A percentile compares a stretch with the other conserved stretches of the same genome.
phyloP scores from a whole-genome alignment of 495 filamentous ascomycete genomes.

The Aspergillus conjunctus region DNA sequence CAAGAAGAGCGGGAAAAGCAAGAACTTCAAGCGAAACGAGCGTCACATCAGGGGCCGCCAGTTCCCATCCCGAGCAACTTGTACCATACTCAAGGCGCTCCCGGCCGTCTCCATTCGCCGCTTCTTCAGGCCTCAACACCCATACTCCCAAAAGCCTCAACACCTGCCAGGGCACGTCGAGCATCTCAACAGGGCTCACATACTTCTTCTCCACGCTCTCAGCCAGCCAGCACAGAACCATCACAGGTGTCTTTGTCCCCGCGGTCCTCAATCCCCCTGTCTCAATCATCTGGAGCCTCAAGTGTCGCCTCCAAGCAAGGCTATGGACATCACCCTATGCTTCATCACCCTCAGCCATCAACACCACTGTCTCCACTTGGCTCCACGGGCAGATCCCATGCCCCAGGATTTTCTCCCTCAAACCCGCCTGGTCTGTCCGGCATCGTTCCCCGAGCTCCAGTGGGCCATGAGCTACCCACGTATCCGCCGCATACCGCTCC shows the following conservation, averaged over 20 bases:
- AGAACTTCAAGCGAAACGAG: conserved; percentile 49
- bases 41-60: conserved; percentile 36
- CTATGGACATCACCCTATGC: conserved; percentile 38
- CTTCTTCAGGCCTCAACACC: conserved; percentile 78
- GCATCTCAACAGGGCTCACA: conserved; percentile 80
- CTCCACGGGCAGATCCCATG: conserved; percentile 49
- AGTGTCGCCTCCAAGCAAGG: conserved; percentile 35
- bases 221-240: conserved; percentile 41
- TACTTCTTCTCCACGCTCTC: conserved; percentile 62
- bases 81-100: conserved; percentile 47
- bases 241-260: conserved; percentile 47
- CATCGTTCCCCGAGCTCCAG: conserved; percentile 39
- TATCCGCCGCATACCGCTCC: conserved; percentile 53
- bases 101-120: conserved; percentile 65
- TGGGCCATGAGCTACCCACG: conserved; percentile 55
- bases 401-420: conserved; percentile 54
- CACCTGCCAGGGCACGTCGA: conserved; percentile 73
- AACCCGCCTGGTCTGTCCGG: conserved; percentile 61
- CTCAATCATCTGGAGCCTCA: conserved; percentile 38
- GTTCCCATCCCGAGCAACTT: conserved; percentile 58
- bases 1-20: conserved; percentile 56
- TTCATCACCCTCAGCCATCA: conserved; percentile 55
- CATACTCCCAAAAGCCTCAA: conserved; percentile 77
- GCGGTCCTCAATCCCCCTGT: conserved; percentile 37
- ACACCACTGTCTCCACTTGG: conserved; percentile 56